These are phyloP conservation scores for Gorgonomyces haynaldii DNA, from an alignment of 192 early-diverging fungal genomes.

Conservation along the genomic window DNA sequence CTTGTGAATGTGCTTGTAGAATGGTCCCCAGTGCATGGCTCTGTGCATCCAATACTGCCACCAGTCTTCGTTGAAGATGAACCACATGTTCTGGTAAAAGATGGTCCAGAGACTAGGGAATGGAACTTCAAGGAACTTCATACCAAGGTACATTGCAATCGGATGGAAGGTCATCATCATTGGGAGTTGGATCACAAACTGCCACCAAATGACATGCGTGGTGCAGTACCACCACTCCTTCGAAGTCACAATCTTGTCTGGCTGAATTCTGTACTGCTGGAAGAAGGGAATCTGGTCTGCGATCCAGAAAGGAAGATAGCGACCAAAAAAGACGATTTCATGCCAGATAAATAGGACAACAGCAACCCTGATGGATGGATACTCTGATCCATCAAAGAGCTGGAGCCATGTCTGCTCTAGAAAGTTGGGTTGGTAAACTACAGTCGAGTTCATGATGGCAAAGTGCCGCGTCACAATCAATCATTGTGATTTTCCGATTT, in stretches of 20 bases:
- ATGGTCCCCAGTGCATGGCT: constrained; percentile 68
- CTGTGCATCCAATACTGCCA: constrained; percentile 89
- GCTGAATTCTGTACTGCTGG: constrained; percentile 86
- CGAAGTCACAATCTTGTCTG: constrained; percentile 48
- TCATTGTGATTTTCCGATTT: too few relatives aligned
- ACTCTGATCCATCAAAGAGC: constrained; percentile 17
- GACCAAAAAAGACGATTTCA: constrained; percentile 86
- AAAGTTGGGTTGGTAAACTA: too few relatives aligned
- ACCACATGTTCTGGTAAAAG: constrained; percentile 54
- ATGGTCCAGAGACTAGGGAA: constrained; percentile 51
- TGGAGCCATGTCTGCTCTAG: constrained; percentile 16
- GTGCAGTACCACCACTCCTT: constrained; percentile 65
- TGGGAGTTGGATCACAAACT: constrained; percentile 74
- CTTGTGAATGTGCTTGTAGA: constrained; percentile 92
- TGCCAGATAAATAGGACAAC: constrained; percentile 73
- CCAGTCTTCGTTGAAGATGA: constrained; percentile 79
- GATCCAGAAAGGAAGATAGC: constrained; percentile 64
- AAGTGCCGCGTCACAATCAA: too few relatives aligned
- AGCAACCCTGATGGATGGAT: constrained; percentile 27
- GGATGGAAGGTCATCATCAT: constrained; percentile 85
- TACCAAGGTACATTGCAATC: constrained; percentile 68
- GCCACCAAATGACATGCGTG: constrained; percentile 57
- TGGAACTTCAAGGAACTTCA: constrained; percentile 69
- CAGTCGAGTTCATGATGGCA: too few relatives aligned
- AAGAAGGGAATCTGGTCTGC: constrained; percentile 78